Percentiles rank a stretch among this genome's conserved stretches.
Evolutionary conservation across 495 filamentous ascomycete genomes (phyloP).

Genomic region (Letharia columbiana): DNA sequence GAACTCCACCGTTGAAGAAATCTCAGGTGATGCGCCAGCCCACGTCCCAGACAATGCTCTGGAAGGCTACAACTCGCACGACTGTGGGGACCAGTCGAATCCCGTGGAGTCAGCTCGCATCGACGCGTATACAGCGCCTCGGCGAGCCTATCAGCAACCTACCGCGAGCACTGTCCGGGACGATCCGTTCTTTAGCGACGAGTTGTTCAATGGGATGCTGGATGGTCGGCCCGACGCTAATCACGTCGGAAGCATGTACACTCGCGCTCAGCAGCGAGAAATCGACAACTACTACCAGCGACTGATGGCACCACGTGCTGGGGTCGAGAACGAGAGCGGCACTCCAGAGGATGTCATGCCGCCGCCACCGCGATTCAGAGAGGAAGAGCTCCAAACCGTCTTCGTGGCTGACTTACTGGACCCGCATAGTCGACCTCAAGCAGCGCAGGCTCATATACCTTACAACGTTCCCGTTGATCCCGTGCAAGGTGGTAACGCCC

Average conservation of each 20-base stretch:
- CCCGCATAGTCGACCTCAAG: not conserved
- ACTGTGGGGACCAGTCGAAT: not conserved
- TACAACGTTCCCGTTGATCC: not conserved
- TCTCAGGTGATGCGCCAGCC: not conserved
- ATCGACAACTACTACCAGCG: not conserved
- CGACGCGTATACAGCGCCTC: not conserved
- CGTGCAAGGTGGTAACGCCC: not conserved
- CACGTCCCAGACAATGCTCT: not conserved
- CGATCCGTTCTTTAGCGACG: not conserved
- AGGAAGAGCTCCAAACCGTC: not conserved
- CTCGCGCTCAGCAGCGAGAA: not conserved
- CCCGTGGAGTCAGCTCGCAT: not conserved
- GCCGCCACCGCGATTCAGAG: not conserved
- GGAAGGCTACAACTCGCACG: not conserved
- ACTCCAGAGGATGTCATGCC: not conserved
- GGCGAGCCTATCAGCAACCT: not conserved
- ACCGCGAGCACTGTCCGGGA: not conserved
- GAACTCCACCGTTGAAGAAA: not conserved
- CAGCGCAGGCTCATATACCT: not conserved
- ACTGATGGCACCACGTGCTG: not conserved
- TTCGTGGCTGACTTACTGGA: not conserved
- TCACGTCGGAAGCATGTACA: not conserved
- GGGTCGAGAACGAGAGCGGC: not conserved
- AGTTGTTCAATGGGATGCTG: not conserved
- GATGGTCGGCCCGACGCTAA: not conserved